Conservation (phyloP, 495 filamentous ascomycete species). For the Neurospora sp. region DNA sequence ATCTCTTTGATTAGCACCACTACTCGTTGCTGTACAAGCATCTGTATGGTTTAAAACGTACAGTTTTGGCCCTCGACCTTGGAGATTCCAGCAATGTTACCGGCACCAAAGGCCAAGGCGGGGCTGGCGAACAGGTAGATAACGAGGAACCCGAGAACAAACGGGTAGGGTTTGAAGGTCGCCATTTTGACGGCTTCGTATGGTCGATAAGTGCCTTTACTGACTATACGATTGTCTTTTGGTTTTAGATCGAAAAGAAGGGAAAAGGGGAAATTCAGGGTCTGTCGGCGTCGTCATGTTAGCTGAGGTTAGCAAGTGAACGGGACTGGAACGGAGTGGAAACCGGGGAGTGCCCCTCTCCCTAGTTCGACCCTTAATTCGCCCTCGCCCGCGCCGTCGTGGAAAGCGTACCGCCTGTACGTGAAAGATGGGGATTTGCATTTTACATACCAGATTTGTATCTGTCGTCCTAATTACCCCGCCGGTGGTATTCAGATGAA, state of each 20-base stretch:
- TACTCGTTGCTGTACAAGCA: neutral
- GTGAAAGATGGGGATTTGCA: neutral
- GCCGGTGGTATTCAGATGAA: neutral
- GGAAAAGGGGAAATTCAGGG: neutral
- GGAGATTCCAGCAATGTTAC: slow-evolving; percentile 69
- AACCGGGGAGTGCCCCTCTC: neutral
- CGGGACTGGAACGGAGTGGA: neutral
- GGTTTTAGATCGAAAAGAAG: neutral
- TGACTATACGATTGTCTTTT: neutral
- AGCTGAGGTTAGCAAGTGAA: neutral
- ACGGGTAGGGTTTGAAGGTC: slow-evolving; percentile 28
- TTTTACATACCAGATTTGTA: neutral
- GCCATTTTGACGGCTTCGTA: slow-evolving; percentile 25
- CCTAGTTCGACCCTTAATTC: neutral
- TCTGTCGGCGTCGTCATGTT: neutral
- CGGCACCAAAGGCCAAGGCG: slow-evolving; percentile 73
- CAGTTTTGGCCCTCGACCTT: slow-evolving; percentile 75
- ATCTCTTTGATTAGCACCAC: neutral
- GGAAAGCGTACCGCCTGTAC: neutral
- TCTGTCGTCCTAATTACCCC: neutral
- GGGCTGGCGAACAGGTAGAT: slow-evolving; percentile 53
- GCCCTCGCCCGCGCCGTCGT: neutral
- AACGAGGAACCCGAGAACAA: slow-evolving; percentile 40
- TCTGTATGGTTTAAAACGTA: slow-evolving; percentile 12
- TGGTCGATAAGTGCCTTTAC: neutral